These are phyloP conservation scores for Aspergillus sp. DNA, from an alignment of 2,329 filamentous ascomycete species.

Conservation along the genomic window DNA sequence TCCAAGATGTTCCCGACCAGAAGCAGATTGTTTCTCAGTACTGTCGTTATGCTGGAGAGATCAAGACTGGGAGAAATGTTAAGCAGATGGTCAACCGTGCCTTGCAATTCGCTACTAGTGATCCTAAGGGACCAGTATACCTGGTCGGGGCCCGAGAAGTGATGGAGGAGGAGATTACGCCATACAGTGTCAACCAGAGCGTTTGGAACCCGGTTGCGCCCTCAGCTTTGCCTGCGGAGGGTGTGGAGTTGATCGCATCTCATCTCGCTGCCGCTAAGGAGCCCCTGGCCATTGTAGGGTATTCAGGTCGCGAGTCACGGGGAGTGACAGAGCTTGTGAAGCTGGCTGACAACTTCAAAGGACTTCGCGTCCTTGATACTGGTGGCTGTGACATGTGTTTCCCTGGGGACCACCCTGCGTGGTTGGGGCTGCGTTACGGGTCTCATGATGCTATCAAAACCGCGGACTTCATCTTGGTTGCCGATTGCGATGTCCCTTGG, in stretches of 20 bases:
- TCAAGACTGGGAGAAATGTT: conserved; percentile 78
- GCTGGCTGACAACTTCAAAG: conserved; percentile 44
- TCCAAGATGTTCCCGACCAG: conserved; percentile 78
- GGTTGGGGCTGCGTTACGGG: conserved; percentile 68
- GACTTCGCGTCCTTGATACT: conserved; percentile 48
- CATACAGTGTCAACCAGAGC: conserved; percentile 63
- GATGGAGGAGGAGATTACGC: conserved; percentile 78
- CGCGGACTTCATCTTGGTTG: conserved; percentile 77
- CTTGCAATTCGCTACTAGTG: conserved; percentile 72
- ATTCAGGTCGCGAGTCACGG: conserved; percentile 43
- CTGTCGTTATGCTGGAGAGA: conserved; percentile 76
- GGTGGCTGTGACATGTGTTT: conserved; percentile 51
- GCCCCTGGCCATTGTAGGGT: conserved; percentile 48
- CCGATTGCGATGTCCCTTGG: conserved; percentile 92
- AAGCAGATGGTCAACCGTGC: conserved; percentile 88
- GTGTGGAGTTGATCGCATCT: conserved; percentile 38
- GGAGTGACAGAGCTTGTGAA: conserved; percentile 42
- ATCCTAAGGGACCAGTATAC: conserved; percentile 76
- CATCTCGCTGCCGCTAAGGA: conserved; percentile 44
- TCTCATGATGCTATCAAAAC: conserved; percentile 66
- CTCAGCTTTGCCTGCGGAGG: conserved; percentile 53
- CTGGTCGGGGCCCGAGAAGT: conserved; percentile 73
- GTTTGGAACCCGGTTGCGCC: conserved; percentile 69
- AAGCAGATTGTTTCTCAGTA: conserved; percentile 78
- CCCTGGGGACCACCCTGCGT: conserved; percentile 47